Evolutionary conservation across 495 filamentous ascomycete genomes (phyloP).

Genomic region (Hyphodiscus hymeniophilus): DNA sequence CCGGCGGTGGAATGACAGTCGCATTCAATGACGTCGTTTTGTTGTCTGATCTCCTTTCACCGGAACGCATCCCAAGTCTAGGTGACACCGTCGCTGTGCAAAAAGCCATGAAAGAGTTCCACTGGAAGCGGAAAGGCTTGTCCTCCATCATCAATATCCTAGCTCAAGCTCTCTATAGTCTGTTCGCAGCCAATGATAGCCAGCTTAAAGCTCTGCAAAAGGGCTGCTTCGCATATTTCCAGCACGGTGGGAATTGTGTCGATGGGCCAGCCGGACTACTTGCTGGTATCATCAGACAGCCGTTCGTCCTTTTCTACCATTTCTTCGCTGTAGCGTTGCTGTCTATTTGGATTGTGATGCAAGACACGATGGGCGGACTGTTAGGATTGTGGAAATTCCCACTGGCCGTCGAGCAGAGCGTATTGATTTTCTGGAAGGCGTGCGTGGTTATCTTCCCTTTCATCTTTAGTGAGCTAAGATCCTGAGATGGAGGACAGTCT

Average conservation of each 20-base stretch:
- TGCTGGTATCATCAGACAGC: conserved; percentile 72
- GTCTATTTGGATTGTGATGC: conserved; percentile 70
- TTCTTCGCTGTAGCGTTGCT: conserved; percentile 92
- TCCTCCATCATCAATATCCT: conserved; percentile 92
- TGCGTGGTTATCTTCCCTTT: conserved; percentile 85
- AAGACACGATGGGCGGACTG: conserved; percentile 31
- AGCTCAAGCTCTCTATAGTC: conserved; percentile 78
- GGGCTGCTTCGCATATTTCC: conserved; percentile 92
- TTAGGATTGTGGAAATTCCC: conserved; percentile 52
- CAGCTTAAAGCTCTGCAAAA: conserved; percentile 73
- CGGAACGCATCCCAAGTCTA: conserved; percentile 56
- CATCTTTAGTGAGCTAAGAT: conserved; percentile 36
- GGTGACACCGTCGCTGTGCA: conserved; percentile 54
- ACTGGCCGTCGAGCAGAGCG: conserved; percentile 46
- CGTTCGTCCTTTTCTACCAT: conserved; percentile 75
- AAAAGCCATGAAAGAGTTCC: conserved; percentile 65
- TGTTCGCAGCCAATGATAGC: conserved; percentile 81
- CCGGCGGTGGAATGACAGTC: conserved; percentile 82
- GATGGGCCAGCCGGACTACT: conserved; percentile 75
- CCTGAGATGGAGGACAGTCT: neutral
- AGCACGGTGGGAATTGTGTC: conserved; percentile 60
- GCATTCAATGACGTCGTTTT: conserved; percentile 73
- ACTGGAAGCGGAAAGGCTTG: conserved; percentile 77
- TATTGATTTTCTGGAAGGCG: conserved; percentile 75
- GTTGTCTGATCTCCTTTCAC: conserved; percentile 57